Evolutionary conservation across 2,329 filamentous ascomycete species (phyloP).

Genomic region (Coniella lustricola): DNA sequence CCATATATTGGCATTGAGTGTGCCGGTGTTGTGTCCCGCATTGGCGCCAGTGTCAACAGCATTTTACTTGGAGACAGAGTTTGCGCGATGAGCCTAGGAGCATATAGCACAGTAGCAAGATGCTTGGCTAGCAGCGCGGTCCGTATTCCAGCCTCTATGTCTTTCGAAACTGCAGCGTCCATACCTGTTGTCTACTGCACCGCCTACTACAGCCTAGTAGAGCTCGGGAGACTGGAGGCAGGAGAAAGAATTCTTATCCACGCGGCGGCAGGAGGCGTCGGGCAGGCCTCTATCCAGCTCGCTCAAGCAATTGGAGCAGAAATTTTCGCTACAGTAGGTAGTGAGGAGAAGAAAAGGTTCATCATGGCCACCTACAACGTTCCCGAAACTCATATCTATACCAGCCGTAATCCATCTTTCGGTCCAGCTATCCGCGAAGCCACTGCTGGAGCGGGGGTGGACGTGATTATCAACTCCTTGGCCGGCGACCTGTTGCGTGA

Average conservation of each 20-base stretch:
- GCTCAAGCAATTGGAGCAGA: constrained; percentile 14
- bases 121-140: background rate
- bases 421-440: background rate
- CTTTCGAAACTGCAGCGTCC: constrained; percentile 13
- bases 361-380: constrained; percentile 16
- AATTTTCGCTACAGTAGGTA: constrained; percentile 26
- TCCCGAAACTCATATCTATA: constrained; percentile 18
- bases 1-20: constrained; percentile 22
- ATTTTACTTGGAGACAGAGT: constrained; percentile 17
- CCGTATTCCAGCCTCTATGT: constrained; percentile 12
- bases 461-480: constrained; percentile 14
- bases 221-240: constrained; percentile 17
- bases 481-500: constrained; percentile 5
- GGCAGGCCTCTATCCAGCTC: constrained; percentile 9
- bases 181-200: constrained; percentile 22
- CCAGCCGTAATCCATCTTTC: constrained; percentile 2
- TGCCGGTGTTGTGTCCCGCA: constrained; percentile 20
- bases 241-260: constrained; percentile 22
- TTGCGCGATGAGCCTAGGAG: constrained; percentile 5
- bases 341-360: constrained; percentile 23
- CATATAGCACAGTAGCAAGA: constrained; percentile 1
- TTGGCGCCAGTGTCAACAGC: constrained; percentile 8
- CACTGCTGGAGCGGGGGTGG: background rate
- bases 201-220: constrained; percentile 21
- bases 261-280: constrained; percentile 16